Evolutionary conservation across 768 basidiomycete genomes (phyloP), one percentile per base, ranked within the genome.

Genomic region (Boletus rubroflammeus): DNA sequence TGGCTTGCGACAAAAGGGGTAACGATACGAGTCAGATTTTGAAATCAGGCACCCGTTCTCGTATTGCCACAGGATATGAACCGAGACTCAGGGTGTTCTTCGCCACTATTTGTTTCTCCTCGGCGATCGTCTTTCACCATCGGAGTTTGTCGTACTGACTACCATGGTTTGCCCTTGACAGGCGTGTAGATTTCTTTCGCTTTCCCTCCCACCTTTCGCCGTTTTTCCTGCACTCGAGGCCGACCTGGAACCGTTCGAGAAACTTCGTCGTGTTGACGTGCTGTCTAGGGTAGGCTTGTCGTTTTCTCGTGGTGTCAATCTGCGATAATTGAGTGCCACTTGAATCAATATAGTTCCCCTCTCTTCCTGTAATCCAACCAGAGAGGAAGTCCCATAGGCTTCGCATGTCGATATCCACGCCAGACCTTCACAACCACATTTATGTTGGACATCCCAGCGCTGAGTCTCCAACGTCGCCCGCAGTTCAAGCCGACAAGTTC

Each of bases 181-280:
- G 84, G 86, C 85, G 32, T 72, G 73, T 49, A 71, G 75, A 53
- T 79, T 80, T 43, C 81, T 86, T 53, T 73, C 77, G 34, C 74
- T 84, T 53, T 76, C 80, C 38, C 70, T 76, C 47, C 67, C 74
- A 7, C 62, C 70, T 9, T 73, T 85, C 61, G 72, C 76, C 28
- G 73, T 80, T 36, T 69, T 78, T 14, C 75, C 84, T 41, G 86
- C 84, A 32, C 78, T 85, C 45, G 84, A 86, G 65, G 68, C 68
- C 50, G 84, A 87, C 62, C 75, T 87, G 36, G 80, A 85, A 62
- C 83, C 84, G 9, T 76, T 84, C 53, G 71, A 77, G 50, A 84
- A 82, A 52, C 73, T 87, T 55, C 70, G 72, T 61, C 77, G 78
- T 47, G 67, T 85, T 55, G 71, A 76, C 45, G 47, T 73, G 19